Base-by-base conservation (phyloP, 1,284 basidiomycete species). In the Xanthoconium separans region DNA sequence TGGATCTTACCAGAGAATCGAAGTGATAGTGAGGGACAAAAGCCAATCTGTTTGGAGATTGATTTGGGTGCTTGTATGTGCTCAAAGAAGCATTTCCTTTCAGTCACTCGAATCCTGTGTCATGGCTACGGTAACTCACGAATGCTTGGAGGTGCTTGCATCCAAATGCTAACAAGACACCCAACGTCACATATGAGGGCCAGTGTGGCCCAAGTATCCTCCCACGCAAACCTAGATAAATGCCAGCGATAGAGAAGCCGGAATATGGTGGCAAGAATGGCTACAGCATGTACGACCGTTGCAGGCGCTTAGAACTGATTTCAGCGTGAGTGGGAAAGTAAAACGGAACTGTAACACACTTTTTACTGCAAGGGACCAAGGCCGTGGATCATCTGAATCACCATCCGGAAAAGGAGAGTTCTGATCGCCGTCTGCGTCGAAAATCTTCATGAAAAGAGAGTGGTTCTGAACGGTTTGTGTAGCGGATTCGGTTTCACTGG, bases 121-220 rank as follows among this genome's bases (percentile, higher is more conserved):
- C n/a, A 37, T 37, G 9, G 36, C 13, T 3, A 8, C 9, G 10
- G n/a, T 15, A 31, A 56, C 61, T 43, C 41, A 65, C 61, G 6
- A 16, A 0, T 10, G 2, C 2, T 1, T 0, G 56, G 54, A 3
- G 12, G 2, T 29, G 13, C 10, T n/a, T 48, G 29, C 29, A 63
- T 55, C 65, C 65, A 65, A 16, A 68, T 4, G 29, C 55, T 51
- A 33, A 29, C 44, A 9, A 64, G 55, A 50, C 63, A 65, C 9
- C 3, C 46, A n/a, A 61, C 45, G 44, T 65, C 65, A 39, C 41
- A 54, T 34, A 67, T 6, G 37, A 67, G 63, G 6, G 64, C 63
- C 39, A 59, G 8, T 7, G 53, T 39, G 3, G 64, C 66, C 66
- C 65, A 67, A 44, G 54, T 42, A 24, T 65, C 64, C 2, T 65